Conservation (phyloP, 139 green algal species). For the Choricystis sp. region DNA sequence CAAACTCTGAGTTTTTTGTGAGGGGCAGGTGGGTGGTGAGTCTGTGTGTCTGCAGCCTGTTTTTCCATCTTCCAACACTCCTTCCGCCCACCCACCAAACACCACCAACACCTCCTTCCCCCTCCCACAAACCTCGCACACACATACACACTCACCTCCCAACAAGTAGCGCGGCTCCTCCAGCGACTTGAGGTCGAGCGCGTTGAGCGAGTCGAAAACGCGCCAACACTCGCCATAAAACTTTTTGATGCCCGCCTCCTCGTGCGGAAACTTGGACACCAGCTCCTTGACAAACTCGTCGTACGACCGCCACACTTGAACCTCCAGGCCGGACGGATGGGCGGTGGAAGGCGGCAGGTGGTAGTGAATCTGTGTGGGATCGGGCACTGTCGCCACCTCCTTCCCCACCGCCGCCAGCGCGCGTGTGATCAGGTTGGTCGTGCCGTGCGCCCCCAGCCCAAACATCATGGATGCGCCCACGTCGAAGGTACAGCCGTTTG, state of each 20-base stretch:
- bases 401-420: conserved; percentile 66
- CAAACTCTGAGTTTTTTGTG: conserved; percentile 37
- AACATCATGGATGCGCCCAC: conserved; percentile 96
- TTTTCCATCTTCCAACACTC: conserved; percentile 6
- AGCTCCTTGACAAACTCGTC: conserved; percentile 81
- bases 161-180: conserved; percentile 88
- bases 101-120: too few species aligned
- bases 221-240: conserved; percentile 93
- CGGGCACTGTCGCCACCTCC: conserved; percentile 63
- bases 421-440: conserved; percentile 90
- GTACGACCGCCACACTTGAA: conserved; percentile 76
- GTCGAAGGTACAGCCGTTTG: conserved; percentile 89
- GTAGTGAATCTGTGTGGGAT: conserved; percentile 89
- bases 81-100: not conserved
- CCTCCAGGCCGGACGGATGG: conserved; percentile 52
- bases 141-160: too few species aligned
- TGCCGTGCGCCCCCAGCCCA: conserved; percentile 69
- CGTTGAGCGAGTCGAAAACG: conserved; percentile 73
- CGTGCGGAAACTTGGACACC: conserved; percentile 59
- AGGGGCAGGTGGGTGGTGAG: not conserved
- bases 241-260: conserved; percentile 56
- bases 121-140: conserved; percentile 1
- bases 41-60: not conserved
- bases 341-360: conserved; percentile 54
- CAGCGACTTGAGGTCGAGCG: conserved; percentile 81